Evolutionary conservation across 352 stramenopile genomes (phyloP).

Genomic region (Globisporangium emineosum): DNA sequence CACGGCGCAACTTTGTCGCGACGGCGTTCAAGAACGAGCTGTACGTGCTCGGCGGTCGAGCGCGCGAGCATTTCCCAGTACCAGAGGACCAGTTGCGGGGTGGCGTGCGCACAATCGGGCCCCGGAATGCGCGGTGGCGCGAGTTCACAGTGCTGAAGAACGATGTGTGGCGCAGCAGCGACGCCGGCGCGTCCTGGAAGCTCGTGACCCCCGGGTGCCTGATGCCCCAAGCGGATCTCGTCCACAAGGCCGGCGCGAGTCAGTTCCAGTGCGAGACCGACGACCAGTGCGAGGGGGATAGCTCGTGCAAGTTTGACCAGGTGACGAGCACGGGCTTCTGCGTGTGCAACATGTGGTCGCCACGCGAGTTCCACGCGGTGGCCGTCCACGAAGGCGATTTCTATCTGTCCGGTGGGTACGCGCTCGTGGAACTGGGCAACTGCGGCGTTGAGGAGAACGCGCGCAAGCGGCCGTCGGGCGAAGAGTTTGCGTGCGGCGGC

Average conservation of each 20-base stretch:
- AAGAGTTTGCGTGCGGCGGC: conserved; percentile 66
- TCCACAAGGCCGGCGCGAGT: conserved; percentile 43
- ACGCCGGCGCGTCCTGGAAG: conserved; percentile 66
- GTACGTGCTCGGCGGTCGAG: conserved; percentile 56
- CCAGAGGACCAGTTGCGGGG: conserved; percentile 48
- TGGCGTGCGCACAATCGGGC: conserved; percentile 27
- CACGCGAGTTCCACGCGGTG: conserved; percentile 69
- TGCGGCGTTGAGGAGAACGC: conserved; percentile 59
- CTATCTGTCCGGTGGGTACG: conserved; percentile 65
- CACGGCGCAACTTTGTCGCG: conserved; percentile 62
- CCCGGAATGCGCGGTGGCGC: conserved; percentile 46
- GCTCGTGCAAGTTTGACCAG: conserved; percentile 50
- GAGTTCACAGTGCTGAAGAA: conserved; percentile 76
- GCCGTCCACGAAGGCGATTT: conserved; percentile 35
- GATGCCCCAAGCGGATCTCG: conserved; percentile 47
- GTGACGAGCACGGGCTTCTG: conserved; percentile 44
- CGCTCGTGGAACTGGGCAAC: conserved; percentile 54
- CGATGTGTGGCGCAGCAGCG: conserved; percentile 74
- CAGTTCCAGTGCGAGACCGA: conserved; percentile 58
- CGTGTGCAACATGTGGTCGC: conserved; percentile 76
- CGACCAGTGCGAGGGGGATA: conserved; percentile 65
- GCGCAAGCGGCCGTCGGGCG: conserved; percentile 41
- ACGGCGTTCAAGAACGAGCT: conserved; percentile 58
- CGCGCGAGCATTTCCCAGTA: conserved; percentile 56
- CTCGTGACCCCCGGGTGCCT: conserved; percentile 64